Evolutionary conservation across 345 rosid genomes (phyloP).

Genomic region (Camelina hispida): DNA sequence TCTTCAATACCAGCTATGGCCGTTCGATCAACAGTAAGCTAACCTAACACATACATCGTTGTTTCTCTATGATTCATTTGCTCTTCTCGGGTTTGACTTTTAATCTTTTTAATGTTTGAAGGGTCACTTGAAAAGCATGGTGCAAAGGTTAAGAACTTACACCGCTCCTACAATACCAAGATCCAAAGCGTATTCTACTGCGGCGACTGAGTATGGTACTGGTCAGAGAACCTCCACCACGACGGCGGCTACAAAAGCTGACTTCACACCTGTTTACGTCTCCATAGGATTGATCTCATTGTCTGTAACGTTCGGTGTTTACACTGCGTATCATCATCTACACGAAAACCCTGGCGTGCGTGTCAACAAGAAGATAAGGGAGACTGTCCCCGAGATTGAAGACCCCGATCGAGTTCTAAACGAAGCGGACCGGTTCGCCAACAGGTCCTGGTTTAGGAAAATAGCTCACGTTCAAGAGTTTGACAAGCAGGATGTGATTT

Average conservation of each 20-base stretch:
- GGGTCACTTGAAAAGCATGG: constrained; percentile 54
- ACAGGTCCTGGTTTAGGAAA: constrained; percentile 72
- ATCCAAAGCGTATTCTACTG: constrained; percentile 46
- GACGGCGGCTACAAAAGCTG: constrained; percentile 43
- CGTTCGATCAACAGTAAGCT: constrained; percentile 49
- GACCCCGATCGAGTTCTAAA: constrained; percentile 61
- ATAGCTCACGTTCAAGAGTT: constrained; percentile 69
- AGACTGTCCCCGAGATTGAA: constrained; percentile 74
- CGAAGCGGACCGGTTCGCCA: constrained; percentile 52
- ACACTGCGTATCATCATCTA: constrained; percentile 69
- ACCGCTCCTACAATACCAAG: constrained; percentile 48
- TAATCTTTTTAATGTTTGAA: constrained; percentile 24
- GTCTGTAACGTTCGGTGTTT: constrained; percentile 55
- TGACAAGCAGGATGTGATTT: constrained; percentile 35
- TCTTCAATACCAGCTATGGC: constrained; percentile 43
- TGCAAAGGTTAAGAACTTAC: constrained; percentile 42
- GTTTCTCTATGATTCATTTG: background rate
- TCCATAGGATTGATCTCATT: constrained; percentile 55
- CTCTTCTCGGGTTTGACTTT: constrained; percentile 1
- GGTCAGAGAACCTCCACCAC: background rate
- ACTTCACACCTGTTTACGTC: constrained; percentile 51
- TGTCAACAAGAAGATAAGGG: constrained; percentile 69
- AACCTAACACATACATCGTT: background rate
- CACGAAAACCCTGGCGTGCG: constrained; percentile 62
- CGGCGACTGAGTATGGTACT: constrained; percentile 33